Base-by-base conservation (phyloP, 805 yeast genomes). In the Starmera quercuum region DNA sequence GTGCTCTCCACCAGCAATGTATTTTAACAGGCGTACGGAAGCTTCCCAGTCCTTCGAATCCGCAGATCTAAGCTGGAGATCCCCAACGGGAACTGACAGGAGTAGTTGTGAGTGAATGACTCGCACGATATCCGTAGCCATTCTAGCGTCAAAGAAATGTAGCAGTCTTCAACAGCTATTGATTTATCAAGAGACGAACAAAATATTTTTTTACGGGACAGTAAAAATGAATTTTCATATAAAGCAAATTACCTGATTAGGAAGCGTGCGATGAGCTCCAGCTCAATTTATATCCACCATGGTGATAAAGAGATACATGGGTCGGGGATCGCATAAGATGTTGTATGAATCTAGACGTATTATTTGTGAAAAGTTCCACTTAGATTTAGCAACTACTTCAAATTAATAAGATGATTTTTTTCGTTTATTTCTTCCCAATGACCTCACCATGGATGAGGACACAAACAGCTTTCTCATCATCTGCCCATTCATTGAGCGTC, bases 1-100 rank as follows among this genome's bases (percentile, higher is more conserved):
- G 20, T 45, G 39, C 31, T 47, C 45, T 26, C 54, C 54, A 32
- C 37, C 34, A 5, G 44, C 34, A 17, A 53, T 32, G 15, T 32
- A 33, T 18, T 38, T 33, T 2, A 39, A 23, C 11, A 45, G 25
- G 16, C 37, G 32, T 4, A 33, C 19, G 2, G 26, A 28, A 11
- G 30, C 20, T 17, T 21, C 48, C 7, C 37, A 60, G 13, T 31
- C 52, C 4, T 12, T 14, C 11, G 32, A 30, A 4, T 21, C 20
- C 5, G 10, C 15, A 26, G 32, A 39, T 4, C 44, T 39, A 3
- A 32, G 16, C 3, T 22, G 20, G 14, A 42, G 20, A 8, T 38
- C 14, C 19, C 38, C 45, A 5, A 15, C 10, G 2, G 45, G 45
- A 1, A 38, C 29, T 6, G 34, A 35, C 1, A 44, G 34, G 6